A percentile compares a stretch with the other conserved stretches of the same genome.
Conservation (phyloP, 192 early-diverging fungal genomes). For the Jimgerdemannia flammicorona region DNA sequence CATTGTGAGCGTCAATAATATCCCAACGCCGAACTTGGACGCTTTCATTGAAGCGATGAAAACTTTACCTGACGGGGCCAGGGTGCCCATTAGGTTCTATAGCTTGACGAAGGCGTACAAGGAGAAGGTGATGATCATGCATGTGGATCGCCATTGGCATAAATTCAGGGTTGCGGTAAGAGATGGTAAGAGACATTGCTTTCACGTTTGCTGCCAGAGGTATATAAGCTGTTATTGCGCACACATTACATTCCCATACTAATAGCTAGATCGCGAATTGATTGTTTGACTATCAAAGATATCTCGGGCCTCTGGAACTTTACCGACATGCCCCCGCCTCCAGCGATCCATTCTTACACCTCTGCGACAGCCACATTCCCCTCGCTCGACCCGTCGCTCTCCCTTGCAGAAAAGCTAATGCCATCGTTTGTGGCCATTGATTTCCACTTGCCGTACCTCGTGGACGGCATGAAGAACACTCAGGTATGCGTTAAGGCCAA, state of each 20-base stretch:
- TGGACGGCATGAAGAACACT: constrained; percentile 71
- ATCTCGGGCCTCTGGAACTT: constrained; percentile 80
- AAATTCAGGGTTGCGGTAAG: constrained; percentile 73
- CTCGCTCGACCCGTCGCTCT: constrained; percentile 65
- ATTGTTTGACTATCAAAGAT: constrained; percentile 18
- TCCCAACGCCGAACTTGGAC: constrained; percentile 60
- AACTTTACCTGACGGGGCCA: constrained; percentile 58
- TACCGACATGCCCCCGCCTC: constrained; percentile 61
- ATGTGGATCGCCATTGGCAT: constrained; percentile 86
- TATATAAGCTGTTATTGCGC: background rate
- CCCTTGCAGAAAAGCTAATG: constrained; percentile 70
- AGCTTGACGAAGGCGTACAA: constrained; percentile 77
- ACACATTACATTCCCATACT: background rate
- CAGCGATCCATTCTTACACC: constrained; percentile 33
- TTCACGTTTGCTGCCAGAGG: background rate
- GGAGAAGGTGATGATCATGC: constrained; percentile 79
- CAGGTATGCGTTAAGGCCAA: constrained; percentile 20
- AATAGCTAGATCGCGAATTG: constrained; percentile 18
- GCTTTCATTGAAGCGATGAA: constrained; percentile 63
- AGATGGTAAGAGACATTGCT: constrained; percentile 43
- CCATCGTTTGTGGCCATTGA: constrained; percentile 78
- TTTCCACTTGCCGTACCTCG: constrained; percentile 76
- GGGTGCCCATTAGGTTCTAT: constrained; percentile 65
- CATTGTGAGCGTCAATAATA: constrained; percentile 62
- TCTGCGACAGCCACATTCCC: constrained; percentile 73